A percentile compares a stretch with the other conserved stretches of the same genome.
Evolutionary conservation across 805 yeast genomes (phyloP).

Genomic region (Candida fluviatilis): DNA sequence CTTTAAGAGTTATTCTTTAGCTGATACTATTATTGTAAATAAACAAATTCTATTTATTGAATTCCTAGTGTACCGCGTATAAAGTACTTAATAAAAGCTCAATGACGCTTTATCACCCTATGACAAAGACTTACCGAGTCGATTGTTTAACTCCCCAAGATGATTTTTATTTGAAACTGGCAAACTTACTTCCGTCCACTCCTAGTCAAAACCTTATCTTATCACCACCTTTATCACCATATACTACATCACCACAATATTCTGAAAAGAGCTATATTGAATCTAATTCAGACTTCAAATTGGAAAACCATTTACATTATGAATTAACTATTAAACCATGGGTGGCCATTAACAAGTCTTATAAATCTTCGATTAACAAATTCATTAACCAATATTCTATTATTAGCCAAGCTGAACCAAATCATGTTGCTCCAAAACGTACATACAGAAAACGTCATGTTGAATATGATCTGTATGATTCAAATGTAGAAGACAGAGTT

Average conservation of each 20-base stretch:
- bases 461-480: constrained; percentile 25
- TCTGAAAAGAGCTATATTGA: constrained; percentile 15
- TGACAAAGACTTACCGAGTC: constrained; percentile 15
- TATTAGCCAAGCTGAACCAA: constrained; percentile 14
- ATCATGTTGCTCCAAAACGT: constrained; percentile 8
- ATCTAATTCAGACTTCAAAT: constrained; percentile 38
- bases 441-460: constrained; percentile 17
- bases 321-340: constrained; percentile 49
- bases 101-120: constrained; percentile 26
- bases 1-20: too few species aligned
- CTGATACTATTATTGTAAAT: too few species aligned
- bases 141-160: constrained; percentile 10
- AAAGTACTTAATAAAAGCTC: too few species aligned
- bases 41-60: too few species aligned
- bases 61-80: too few species aligned
- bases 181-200: not conserved
- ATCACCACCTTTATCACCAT: constrained; percentile 46
- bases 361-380: constrained; percentile 44
- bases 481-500: constrained; percentile 38
- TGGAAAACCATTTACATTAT: constrained; percentile 44
- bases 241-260: constrained; percentile 8
- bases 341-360: constrained; percentile 40
- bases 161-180: constrained; percentile 3
- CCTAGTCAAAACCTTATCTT: constrained; percentile 25
- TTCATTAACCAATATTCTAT: constrained; percentile 51